A percentile compares a stretch with the other conserved stretches of the same genome.
Evolutionary conservation across 305 asterid genomes (phyloP).

Genomic region (Salvia sclarea): DNA sequence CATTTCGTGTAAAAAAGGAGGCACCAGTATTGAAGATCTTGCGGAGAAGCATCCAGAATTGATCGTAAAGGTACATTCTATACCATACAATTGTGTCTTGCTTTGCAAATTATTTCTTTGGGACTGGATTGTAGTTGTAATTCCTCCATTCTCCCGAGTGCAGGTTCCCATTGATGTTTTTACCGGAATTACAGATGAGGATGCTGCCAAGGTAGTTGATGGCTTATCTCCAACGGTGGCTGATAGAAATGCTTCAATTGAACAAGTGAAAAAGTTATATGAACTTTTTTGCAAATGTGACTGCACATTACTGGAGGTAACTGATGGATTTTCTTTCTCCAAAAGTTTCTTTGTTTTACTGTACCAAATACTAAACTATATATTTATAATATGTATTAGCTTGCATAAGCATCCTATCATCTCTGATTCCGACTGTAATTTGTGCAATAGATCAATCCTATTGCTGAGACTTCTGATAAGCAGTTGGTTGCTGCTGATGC

Average conservation of each 20-base stretch:
- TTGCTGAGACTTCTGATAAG: constrained; percentile 89
- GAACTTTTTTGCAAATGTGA: constrained; percentile 89
- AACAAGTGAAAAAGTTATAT: constrained; percentile 94
- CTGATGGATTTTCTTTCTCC: constrained; percentile 20
- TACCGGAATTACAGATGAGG: constrained; percentile 88
- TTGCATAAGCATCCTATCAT: constrained; percentile 17
- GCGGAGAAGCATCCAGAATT: constrained; percentile 84
- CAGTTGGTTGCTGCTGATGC: constrained; percentile 94
- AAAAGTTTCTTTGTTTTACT: not conserved
- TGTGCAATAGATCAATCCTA: constrained; percentile 76
- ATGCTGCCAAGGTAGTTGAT: constrained; percentile 96
- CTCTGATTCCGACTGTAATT: constrained; percentile 14
- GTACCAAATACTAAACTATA: constrained; percentile 11
- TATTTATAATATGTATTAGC: constrained; percentile 21
- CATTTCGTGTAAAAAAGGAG: constrained; percentile 93
- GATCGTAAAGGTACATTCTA: constrained; percentile 63
- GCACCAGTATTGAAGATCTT: constrained; percentile 97
- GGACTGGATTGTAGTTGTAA: not conserved
- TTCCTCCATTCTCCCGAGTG: constrained; percentile 20
- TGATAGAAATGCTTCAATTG: constrained; percentile 71
- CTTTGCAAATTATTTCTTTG: not conserved
- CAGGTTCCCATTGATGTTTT: constrained; percentile 71
- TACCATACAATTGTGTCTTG: constrained; percentile 10
- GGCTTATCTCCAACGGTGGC: constrained; percentile 87
- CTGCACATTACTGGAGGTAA: constrained; percentile 88